phyloP scores from a whole-genome alignment of 2,329 filamentous ascomycete species.

The Tolypocladium endophyticum region DNA sequence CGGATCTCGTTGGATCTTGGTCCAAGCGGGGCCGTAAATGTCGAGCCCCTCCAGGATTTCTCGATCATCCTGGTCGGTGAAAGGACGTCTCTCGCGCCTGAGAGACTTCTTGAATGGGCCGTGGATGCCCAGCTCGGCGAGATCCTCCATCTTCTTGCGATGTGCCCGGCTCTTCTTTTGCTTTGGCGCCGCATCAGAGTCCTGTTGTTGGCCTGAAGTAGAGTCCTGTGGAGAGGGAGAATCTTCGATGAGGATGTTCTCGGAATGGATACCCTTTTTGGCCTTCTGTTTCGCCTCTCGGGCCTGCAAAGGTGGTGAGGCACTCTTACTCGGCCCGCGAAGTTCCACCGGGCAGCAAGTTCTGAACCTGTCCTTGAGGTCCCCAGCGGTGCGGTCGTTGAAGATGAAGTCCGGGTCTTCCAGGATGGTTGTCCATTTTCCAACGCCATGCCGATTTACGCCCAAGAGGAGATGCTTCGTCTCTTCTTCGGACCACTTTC shows the following conservation, averaged over 20 bases:
- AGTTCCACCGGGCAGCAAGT: conserved; percentile 56
- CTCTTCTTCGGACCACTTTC: conserved; percentile 56
- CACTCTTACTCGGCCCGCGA: conserved; percentile 27
- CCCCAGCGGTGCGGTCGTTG: conserved; percentile 49
- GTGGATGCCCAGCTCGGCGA: conserved; percentile 47
- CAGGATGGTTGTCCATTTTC: conserved; percentile 55
- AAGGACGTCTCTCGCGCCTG: conserved; percentile 48
- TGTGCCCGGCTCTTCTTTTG: conserved; percentile 42
- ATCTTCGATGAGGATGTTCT: conserved; percentile 45
- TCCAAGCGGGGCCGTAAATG: conserved; percentile 53
- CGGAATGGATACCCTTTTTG: conserved; percentile 40
- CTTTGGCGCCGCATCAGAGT: conserved; percentile 25
- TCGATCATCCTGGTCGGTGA: conserved; percentile 51
- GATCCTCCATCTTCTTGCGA: conserved; percentile 44
- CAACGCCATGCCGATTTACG: conserved; percentile 52
- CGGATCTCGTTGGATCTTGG: conserved; percentile 51
- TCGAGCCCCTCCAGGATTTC: conserved; percentile 52
- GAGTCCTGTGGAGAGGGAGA: conserved; percentile 15
- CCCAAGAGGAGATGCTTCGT: conserved; percentile 52
- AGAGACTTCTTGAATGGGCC: conserved; percentile 52
- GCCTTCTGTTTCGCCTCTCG: conserved; percentile 22
- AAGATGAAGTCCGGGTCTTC: conserved; percentile 51
- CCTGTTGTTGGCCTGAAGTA: conserved; percentile 10
- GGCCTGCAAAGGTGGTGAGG: conserved; percentile 8
- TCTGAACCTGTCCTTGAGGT: conserved; percentile 56